phyloP scores from a whole-genome alignment of 2,329 filamentous ascomycete species.

The Dissoconium aciculare region DNA sequence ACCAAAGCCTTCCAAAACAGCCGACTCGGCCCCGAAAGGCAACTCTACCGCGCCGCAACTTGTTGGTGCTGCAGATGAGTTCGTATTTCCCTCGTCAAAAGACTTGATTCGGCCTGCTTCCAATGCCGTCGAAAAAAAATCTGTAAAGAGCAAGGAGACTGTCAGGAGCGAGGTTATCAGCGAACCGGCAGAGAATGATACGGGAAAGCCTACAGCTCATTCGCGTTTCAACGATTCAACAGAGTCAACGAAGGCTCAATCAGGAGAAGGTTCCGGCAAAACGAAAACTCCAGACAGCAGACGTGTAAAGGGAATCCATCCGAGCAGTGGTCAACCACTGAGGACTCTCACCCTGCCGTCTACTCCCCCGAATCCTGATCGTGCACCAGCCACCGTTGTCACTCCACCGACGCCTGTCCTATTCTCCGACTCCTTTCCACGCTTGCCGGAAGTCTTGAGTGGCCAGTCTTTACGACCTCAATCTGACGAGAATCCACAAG shows the following conservation, averaged over 20 bases:
- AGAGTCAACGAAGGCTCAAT: neutral
- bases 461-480: no score
- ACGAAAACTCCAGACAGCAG: no score
- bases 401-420: conserved; percentile 49
- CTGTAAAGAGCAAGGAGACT: conserved; percentile 4
- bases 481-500: conserved; percentile 27
- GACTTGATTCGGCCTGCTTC: conserved; percentile 13
- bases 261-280: neutral
- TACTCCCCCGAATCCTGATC: conserved; percentile 28
- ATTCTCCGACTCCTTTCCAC: neutral
- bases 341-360: conserved; percentile 19
- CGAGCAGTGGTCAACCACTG: neutral
- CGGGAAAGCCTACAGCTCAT: conserved; percentile 23
- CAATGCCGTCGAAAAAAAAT: conserved; percentile 3
- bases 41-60: no score
- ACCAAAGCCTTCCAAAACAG: no score
- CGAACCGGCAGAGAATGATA: conserved; percentile 8
- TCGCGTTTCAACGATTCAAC: conserved; percentile 3
- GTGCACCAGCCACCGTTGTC: conserved; percentile 42
- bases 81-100: conserved; percentile 14
- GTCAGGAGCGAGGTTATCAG: conserved; percentile 13
- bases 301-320: no score
- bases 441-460: neutral
- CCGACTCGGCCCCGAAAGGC: no score
- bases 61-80: no score